These are phyloP conservation scores for Microbotryum violaceum DNA, from an alignment of 1,284 basidiomycete genomes.

Conservation along the genomic window DNA sequence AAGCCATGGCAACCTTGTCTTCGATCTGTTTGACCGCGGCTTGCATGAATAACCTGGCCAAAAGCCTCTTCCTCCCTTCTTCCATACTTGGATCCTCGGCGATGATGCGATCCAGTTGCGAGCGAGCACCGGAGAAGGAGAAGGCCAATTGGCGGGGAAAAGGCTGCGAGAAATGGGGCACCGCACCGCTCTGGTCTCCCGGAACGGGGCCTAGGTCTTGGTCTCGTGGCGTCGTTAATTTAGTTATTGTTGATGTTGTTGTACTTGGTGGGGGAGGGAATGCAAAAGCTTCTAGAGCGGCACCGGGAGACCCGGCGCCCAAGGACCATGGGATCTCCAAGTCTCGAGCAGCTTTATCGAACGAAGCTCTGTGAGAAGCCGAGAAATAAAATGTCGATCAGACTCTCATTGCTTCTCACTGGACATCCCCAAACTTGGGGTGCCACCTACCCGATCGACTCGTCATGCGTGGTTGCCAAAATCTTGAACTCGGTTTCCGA, in stretches of 20 bases:
- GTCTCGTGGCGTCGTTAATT: too few relatives aligned
- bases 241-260: too few relatives aligned
- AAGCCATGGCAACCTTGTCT: conserved; percentile 59
- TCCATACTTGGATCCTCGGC: conserved; percentile 7
- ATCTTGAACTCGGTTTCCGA: conserved; percentile 56
- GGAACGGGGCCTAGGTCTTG: background rate
- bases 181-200: background rate
- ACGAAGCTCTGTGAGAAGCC: background rate
- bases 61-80: conserved; percentile 33
- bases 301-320: conserved; percentile 57
- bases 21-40: conserved; percentile 65
- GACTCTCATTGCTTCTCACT: background rate
- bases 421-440: too few relatives aligned
- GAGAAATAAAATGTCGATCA: background rate
- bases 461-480: conserved; percentile 67
- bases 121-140: conserved; percentile 60
- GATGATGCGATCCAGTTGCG: conserved; percentile 20
- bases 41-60: conserved; percentile 65
- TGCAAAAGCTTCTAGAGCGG: conserved; percentile 63
- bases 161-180: conserved; percentile 47
- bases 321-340: conserved; percentile 55
- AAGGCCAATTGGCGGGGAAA: conserved; percentile 57
- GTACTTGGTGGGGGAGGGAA: conserved; percentile 21
- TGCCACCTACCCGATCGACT: conserved; percentile 56
- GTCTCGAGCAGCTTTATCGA: conserved; percentile 47